Evolutionary conservation across 73 alveolate species (phyloP).

Genomic region (Paramecium sexaurelia): DNA sequence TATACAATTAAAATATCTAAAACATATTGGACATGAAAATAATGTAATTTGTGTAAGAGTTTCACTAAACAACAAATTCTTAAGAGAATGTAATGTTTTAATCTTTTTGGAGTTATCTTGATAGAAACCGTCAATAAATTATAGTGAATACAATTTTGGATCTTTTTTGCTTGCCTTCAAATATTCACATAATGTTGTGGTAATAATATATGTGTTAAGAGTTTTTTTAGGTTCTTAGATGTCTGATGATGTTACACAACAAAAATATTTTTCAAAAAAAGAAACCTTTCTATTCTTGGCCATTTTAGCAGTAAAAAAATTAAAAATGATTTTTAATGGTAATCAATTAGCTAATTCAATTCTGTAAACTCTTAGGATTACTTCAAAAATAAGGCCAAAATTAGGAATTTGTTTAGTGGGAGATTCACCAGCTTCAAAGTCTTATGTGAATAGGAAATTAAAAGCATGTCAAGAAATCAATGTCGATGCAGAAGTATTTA

Average conservation of each 20-base stretch:
- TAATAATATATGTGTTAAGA: neutral
- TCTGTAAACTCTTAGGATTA: neutral
- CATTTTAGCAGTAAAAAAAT: neutral
- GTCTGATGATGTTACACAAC: neutral
- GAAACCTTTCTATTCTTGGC: conserved; percentile 29
- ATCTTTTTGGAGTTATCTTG: neutral
- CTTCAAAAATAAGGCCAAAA: neutral
- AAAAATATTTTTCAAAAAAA: neutral
- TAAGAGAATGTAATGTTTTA: neutral
- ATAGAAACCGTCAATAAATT: neutral
- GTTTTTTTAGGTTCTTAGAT: neutral
- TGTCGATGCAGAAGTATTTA: neutral
- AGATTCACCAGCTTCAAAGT: conserved; percentile 40
- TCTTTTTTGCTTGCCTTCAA: neutral
- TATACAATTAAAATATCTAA: conserved; percentile 37
- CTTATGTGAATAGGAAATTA: conserved; percentile 31
- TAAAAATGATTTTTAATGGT: conserved; percentile 24
- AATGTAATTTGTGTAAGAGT: neutral
- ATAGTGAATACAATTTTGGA: neutral
- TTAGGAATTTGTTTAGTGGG: conserved; percentile 39
- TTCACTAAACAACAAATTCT: neutral
- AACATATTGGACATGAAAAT: conserved; percentile 30
- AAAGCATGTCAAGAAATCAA: conserved; percentile 31
- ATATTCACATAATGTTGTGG: neutral
- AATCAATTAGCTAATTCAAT: conserved; percentile 12